Evolutionary conservation across 352 stramenopile genomes (phyloP), one percentile per base, ranked within the genome.

Genomic region (Lagenidium giganteum): DNA sequence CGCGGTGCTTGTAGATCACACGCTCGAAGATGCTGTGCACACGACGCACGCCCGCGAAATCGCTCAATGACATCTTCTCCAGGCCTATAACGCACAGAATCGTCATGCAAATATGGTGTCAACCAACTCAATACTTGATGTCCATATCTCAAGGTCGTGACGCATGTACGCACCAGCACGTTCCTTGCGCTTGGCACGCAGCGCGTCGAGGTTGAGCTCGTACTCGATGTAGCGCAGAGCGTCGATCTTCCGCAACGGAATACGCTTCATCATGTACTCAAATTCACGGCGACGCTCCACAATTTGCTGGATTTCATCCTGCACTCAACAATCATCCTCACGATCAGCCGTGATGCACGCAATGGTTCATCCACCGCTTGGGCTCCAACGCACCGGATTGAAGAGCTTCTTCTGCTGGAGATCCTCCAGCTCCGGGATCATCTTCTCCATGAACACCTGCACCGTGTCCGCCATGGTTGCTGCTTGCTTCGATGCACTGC

Each of bases 391-490:
- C 31, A 72, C 53, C 54, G 69, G 54, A 26, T 66, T 73, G 54
- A 96, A 96, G 54, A 97, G 55, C 39, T 89, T 85, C 44, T 80
- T 74, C 26, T 81, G 60, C 64, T 94, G 80, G 38, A 97, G 70
- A 41, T 97, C 90, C 63, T 97, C 89, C 41, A 97, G 87, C 64
- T 96, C 90, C 40, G 86, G 83, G 52, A 97, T 84, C 86, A 96
- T 97, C 53, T 91, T 85, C 67, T 97, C 90, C 79, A 97, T 93
- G 50, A 87, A 61, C 45, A 95, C 78, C 63, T 97, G 88, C 55
- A 97, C 89, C 41, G 70, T 89, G 67, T 97, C 90, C 61, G 89
- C 90, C 90, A 97, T 97, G 45, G 35, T 63, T 49, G 39, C 41
- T 56, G 34, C 36, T 20, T 52, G 18, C 16, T 47, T n/a, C n/a